Base-by-base conservation (phyloP, 2,329 filamentous ascomycete genomes). In the Ophiostoma sp. region DNA sequence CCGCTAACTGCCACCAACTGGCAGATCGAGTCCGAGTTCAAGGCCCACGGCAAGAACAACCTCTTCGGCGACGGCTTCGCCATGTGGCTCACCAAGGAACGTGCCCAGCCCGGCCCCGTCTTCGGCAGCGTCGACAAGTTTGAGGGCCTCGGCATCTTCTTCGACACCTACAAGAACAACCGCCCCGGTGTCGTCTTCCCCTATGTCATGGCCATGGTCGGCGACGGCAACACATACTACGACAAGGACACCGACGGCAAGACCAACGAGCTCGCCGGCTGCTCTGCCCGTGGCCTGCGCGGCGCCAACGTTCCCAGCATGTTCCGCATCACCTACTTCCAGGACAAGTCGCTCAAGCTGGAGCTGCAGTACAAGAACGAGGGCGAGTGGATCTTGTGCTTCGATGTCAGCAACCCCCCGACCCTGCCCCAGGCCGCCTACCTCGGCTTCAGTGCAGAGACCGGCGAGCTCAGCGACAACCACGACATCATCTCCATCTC, bases 121-220 rank as follows among this genome's bases (percentile, higher is more conserved):
- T 99, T 99, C 80, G 95, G 95, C 68, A 90, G 89, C 75, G 84
- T 86, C 39, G 94, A 99, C 81, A 87, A 87, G 74, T 99, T 98
- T 76, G 94, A 99, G 79, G 95, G 95, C 4, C 86, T 99, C 66
- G 95, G 93, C 69, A 86, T 99, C 80, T 98, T 97, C 83, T 87
- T 99, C 82, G 95, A 99, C 79, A 99, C 95, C 64, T 99, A 99
- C 86, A 99, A 99, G 88, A 99, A 99, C 84, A 97, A 97, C 83
- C 89, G 95, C 17, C 94, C 95, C 0, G 95, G 95, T 62, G 90
- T 93, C 60, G 91, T 97, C 66, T 99, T 99, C 81, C 95, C 95
- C 68, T 97, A 97, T 78, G 90, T 99, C 76, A 97, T 98, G 94
- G 94, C 94, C 73, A 98, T 98, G 95, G 85, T 93, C 75, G 95